Percentiles rank a stretch among this genome's conserved stretches.
These are phyloP conservation scores for Pythium insidiosum DNA, from an alignment of 352 stramenopile species.

Conservation along the genomic window DNA sequence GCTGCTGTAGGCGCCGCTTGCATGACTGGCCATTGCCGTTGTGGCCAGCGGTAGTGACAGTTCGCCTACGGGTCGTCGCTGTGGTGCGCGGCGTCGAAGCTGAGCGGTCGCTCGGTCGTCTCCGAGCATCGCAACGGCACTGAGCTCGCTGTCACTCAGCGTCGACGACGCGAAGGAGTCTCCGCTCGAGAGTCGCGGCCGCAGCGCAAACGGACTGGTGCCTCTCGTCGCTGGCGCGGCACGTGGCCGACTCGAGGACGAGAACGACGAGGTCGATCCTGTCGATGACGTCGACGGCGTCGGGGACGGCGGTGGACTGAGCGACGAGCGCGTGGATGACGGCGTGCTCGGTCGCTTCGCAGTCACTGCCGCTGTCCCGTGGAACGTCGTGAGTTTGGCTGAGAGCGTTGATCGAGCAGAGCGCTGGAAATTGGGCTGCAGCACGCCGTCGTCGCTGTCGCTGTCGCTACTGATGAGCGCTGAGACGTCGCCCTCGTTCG, in stretches of 20 bases:
- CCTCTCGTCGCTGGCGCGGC: not conserved
- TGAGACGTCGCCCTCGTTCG: constrained; percentile 52
- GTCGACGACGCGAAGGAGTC: constrained; percentile 20
- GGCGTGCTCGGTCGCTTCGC: constrained; percentile 6
- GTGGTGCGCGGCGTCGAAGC: too few species aligned
- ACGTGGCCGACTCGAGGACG: not conserved
- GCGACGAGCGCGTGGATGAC: constrained; percentile 17
- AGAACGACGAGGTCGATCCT: constrained; percentile 28
- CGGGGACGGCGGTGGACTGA: constrained; percentile 37
- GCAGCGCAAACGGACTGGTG: not conserved
- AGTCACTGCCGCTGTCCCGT: not conserved
- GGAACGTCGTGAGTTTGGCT: too few species aligned
- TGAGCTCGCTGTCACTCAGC: constrained; percentile 25
- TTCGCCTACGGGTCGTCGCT: too few species aligned
- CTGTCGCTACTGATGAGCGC: constrained; percentile 75
- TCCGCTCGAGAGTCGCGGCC: constrained; percentile 7
- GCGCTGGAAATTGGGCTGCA: constrained; percentile 43
- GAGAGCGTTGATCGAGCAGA: too few species aligned
- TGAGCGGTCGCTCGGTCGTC: too few species aligned
- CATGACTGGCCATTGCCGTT: not conserved
- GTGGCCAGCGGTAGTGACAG: too few species aligned
- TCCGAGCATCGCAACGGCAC: too few species aligned
- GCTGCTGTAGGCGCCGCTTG: not conserved
- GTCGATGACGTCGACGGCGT: constrained; percentile 36
- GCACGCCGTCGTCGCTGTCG: constrained; percentile 59